phyloP scores from a whole-genome alignment of 2,329 filamentous ascomycete genomes.

The Colletotrichum higginsianum region DNA sequence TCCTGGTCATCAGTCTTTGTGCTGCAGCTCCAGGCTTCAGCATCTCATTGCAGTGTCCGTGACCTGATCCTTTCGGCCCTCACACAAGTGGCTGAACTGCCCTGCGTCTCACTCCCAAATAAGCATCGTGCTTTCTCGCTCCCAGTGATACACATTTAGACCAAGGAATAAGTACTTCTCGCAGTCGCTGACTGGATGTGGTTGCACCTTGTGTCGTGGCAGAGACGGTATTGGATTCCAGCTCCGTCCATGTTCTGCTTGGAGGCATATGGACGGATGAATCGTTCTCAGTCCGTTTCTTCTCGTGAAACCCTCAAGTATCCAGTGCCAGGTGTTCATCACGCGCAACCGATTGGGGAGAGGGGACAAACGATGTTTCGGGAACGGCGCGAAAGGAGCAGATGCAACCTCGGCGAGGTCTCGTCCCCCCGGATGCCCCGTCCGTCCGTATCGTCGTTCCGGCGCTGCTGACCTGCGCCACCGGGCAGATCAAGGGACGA shows the following conservation, averaged over 20 bases:
- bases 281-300: not conserved
- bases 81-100: not conserved
- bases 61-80: too few relatives aligned
- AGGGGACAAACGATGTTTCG: not conserved
- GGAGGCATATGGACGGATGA: not conserved
- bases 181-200: not conserved
- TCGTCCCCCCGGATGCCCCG: not conserved
- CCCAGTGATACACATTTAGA: not conserved
- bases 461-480: constrained; percentile 37
- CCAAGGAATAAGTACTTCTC: too few relatives aligned
- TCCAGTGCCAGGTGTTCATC: constrained; percentile 13
- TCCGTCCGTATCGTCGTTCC: constrained; percentile 8
- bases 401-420: constrained; percentile 8
- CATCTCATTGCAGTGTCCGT: constrained; percentile 30
- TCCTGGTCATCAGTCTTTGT: constrained; percentile 26
- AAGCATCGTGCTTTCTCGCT: not conserved
- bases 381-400: constrained; percentile 10
- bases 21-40: constrained; percentile 31
- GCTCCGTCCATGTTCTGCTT: constrained; percentile 15
- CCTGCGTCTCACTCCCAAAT: not conserved
- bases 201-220: not conserved
- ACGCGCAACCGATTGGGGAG: not conserved
- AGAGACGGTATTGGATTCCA: not conserved
- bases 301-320: not conserved
- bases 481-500: constrained; percentile 13